phyloP scores from a whole-genome alignment of 805 yeast genomes.

The Suhomyces sp. region DNA sequence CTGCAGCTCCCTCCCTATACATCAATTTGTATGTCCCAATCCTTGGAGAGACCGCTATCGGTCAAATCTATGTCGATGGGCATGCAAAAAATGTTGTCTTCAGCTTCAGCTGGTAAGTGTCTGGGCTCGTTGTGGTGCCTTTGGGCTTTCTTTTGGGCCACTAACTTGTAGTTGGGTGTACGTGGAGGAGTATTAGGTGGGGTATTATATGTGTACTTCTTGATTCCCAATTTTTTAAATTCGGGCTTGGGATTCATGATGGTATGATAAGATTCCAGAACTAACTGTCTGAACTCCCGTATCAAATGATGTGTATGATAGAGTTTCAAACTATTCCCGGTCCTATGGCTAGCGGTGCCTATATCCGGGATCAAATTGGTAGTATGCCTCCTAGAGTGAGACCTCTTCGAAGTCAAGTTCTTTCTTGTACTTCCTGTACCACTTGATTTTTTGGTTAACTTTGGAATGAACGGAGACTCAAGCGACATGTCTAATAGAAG shows the following conservation, averaged over 20 bases:
- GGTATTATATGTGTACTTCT: neutral
- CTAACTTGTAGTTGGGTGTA: neutral
- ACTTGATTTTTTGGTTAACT: no score
- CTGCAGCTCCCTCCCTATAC: conserved; percentile 1
- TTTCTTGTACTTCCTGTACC: no score
- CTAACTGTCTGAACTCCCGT: neutral
- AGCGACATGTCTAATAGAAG: no score
- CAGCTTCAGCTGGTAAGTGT: no score
- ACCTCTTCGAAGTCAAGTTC: no score
- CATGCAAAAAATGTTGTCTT: conserved; percentile 1
- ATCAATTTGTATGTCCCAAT: conserved; percentile 1
- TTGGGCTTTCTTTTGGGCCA: neutral
- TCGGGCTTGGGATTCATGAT: neutral
- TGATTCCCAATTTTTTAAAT: neutral
- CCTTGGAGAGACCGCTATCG: neutral
- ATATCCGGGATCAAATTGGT: no score
- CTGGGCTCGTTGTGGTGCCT: no score
- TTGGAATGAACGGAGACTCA: conserved; percentile 1
- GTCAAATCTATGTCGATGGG: conserved; percentile 4
- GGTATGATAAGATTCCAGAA: neutral
- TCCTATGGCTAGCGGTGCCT: no score
- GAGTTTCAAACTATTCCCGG: no score
- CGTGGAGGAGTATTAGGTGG: conserved; percentile 1
- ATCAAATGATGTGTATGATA: no score
- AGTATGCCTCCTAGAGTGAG: no score